These are phyloP conservation scores for Sporodiniella umbellata DNA, from an alignment of 371 early-diverging fungal genomes.

Conservation along the genomic window DNA sequence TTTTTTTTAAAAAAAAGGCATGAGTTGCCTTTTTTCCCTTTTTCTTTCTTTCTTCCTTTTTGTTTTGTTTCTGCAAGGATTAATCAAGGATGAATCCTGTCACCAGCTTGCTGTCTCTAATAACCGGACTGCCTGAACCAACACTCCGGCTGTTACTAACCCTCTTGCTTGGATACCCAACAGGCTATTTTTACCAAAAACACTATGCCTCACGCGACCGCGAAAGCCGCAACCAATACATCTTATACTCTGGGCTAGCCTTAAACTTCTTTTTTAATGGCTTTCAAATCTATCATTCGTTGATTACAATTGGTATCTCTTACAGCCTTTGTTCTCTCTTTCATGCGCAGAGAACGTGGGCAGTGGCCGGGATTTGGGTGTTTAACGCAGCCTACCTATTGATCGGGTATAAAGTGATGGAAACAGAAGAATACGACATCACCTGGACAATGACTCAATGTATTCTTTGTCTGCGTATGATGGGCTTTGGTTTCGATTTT, in stretches of 20 bases:
- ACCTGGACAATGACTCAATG: constrained; percentile 76
- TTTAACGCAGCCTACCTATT: constrained; percentile 64
- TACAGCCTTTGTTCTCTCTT: constrained; percentile 44
- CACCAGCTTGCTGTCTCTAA: constrained; percentile 24
- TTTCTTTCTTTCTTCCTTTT: constrained; percentile 4
- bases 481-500: constrained; percentile 69
- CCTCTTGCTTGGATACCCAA: constrained; percentile 52
- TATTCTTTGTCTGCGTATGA: constrained; percentile 68
- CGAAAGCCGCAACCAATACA: constrained; percentile 48
- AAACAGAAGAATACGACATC: constrained; percentile 63
- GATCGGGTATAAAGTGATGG: constrained; percentile 50
- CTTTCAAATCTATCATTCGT: constrained; percentile 53
- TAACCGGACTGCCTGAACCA: constrained; percentile 59
- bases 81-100: constrained; percentile 20
- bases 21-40: not conserved
- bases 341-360: constrained; percentile 40
- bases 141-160: constrained; percentile 54
- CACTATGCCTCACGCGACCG: constrained; percentile 28
- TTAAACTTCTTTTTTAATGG: constrained; percentile 62
- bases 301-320: constrained; percentile 52
- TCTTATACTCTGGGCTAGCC: constrained; percentile 47
- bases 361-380: constrained; percentile 46
- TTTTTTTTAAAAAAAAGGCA: too few relatives aligned
- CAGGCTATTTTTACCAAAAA: constrained; percentile 36
- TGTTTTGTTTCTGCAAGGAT: not conserved